These are phyloP conservation scores for Thelonectria rubi DNA, from an alignment of 2,329 filamentous ascomycete genomes.

Conservation along the genomic window DNA sequence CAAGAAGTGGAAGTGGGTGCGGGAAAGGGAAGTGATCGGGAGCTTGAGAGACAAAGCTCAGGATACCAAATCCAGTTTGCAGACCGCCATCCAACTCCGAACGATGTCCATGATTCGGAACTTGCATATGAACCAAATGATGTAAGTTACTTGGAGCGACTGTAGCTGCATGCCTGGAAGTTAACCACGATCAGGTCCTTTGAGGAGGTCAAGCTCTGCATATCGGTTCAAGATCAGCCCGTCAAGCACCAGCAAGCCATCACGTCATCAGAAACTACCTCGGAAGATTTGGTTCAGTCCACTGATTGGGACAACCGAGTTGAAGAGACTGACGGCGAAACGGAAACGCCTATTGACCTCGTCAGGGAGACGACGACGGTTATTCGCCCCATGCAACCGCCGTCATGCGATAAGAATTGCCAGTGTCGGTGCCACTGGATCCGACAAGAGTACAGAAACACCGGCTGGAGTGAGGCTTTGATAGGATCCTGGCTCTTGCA, in stretches of 20 bases:
- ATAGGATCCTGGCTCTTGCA: constrained; percentile 10
- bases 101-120: constrained; percentile 11
- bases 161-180: not conserved
- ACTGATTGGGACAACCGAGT: not conserved
- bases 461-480: constrained; percentile 1
- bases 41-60: constrained; percentile 20
- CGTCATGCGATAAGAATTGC: constrained; percentile 1
- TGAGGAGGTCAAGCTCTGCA: not conserved
- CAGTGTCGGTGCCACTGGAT: constrained; percentile 24
- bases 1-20: constrained; percentile 23
- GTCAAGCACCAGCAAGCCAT: not conserved
- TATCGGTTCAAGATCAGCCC: not conserved
- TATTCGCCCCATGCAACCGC: not conserved
- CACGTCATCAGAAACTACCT: not conserved
- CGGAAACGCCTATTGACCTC: not conserved
- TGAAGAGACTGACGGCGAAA: not conserved
- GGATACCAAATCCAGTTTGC: not conserved
- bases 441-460: not conserved
- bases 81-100: constrained; percentile 7
- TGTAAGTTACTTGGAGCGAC: constrained; percentile 15
- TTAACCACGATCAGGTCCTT: not conserved
- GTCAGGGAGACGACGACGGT: not conserved
- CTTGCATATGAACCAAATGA: constrained; percentile 16
- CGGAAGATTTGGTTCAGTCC: not conserved
- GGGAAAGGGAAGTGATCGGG: constrained; percentile 14